These are phyloP conservation scores for Chlorella ohadii DNA, from an alignment of 139 green algal genomes.

Conservation along the genomic window DNA sequence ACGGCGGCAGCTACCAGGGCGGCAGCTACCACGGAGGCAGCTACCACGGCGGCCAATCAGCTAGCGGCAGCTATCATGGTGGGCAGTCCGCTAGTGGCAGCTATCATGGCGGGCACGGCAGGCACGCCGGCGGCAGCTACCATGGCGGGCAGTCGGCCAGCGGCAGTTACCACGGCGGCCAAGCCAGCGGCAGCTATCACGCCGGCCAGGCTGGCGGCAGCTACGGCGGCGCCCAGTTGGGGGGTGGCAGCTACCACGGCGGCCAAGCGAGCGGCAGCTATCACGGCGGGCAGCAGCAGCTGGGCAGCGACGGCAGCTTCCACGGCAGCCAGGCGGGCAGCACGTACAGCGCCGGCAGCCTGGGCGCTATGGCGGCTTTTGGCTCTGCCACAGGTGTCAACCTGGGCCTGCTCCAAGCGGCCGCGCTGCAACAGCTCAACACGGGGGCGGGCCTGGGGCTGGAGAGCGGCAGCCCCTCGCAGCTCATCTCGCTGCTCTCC, in stretches of 20 bases:
- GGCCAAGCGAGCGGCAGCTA: background rate
- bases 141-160: slow-evolving; percentile 10
- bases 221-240: background rate
- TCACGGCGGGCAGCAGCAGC: background rate
- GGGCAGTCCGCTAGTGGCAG: background rate
- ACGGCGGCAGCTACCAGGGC: background rate
- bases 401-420: slow-evolving; percentile 26
- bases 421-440: slow-evolving; percentile 28
- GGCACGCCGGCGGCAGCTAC: slow-evolving; percentile 3
- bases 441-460: background rate
- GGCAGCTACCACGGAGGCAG: slow-evolving; percentile 5
- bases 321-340: background rate
- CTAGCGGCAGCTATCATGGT: background rate
- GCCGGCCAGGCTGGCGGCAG: background rate
- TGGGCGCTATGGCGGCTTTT: background rate
- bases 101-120: slow-evolving; percentile 3
- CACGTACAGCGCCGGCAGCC: background rate
- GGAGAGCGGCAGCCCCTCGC: slow-evolving; percentile 25
- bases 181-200: background rate
- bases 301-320: background rate
- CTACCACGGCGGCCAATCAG: background rate
- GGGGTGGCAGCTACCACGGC: background rate
- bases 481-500: slow-evolving; percentile 29
- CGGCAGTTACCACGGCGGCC: background rate
- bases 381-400: background rate